Conservation (phyloP, 140 eudicot genomes). For the Stevia rebaudiana region DNA sequence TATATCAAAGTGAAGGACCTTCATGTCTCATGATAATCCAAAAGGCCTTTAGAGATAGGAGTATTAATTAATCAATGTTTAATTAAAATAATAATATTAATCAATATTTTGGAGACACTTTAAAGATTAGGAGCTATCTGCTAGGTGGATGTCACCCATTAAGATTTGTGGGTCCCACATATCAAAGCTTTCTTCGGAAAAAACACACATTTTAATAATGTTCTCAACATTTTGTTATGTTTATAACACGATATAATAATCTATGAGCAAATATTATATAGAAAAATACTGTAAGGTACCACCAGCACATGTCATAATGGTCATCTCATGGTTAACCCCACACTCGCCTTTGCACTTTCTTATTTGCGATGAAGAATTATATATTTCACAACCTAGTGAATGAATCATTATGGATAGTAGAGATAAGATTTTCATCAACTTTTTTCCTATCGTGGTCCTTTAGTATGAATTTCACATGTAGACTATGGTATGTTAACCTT, state of each 20-base stretch:
- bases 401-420: constrained; percentile 25
- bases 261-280: constrained; percentile 3
- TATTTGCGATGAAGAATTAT: constrained; percentile 14
- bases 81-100: background rate
- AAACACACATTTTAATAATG: background rate
- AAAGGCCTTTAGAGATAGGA: constrained; percentile 14
- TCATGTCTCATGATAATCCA: constrained; percentile 23
- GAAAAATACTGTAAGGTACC: constrained; percentile 9
- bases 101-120: constrained; percentile 13
- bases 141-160: constrained; percentile 29
- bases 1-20: constrained; percentile 14
- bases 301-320: constrained; percentile 53
- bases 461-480: too few relatives aligned
- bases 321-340: constrained; percentile 41
- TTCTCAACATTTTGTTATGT: background rate
- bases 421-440: constrained; percentile 15
- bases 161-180: constrained; percentile 40
- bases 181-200: constrained; percentile 20
- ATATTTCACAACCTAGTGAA: constrained; percentile 18
- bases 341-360: constrained; percentile 9
- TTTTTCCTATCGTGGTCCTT: background rate
- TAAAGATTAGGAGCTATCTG: constrained; percentile 31
- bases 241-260: constrained; percentile 2
- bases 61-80: constrained; percentile 3
- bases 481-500: too few relatives aligned